Conservation (phyloP, 371 early-diverging fungal species). For the Apophysomyces sp. region DNA sequence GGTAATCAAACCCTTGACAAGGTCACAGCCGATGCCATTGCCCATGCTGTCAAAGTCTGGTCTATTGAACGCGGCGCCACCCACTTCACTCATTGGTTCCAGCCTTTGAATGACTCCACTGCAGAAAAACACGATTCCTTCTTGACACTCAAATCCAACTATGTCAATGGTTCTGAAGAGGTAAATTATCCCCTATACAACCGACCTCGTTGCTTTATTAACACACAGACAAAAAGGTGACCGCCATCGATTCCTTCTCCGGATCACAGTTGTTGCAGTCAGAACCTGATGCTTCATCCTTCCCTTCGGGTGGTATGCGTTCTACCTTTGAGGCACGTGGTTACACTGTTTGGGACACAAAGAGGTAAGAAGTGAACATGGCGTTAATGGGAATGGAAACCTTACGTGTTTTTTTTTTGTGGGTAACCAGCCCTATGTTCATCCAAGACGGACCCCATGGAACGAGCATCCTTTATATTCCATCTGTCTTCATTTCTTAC, state of each 20-base stretch:
- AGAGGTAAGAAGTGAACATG: slow-evolving; percentile 40
- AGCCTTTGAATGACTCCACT: slow-evolving; percentile 97
- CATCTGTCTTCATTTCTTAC: slow-evolving; percentile 97
- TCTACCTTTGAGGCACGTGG: slow-evolving; percentile 98
- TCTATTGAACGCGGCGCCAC: slow-evolving; percentile 93
- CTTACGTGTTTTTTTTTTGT: background rate
- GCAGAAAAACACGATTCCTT: slow-evolving; percentile 99
- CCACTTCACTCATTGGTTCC: slow-evolving; percentile 99
- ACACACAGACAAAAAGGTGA: no score
- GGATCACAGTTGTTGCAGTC: slow-evolving; percentile 96
- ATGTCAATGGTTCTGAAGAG: slow-evolving; percentile 79
- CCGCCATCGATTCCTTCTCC: slow-evolving; percentile 92
- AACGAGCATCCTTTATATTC: slow-evolving; percentile 91
- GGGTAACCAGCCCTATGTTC: slow-evolving; percentile 85
- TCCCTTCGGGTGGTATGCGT: slow-evolving; percentile 98
- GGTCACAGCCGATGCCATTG: slow-evolving; percentile 95
- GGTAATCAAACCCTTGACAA: slow-evolving; percentile 89
- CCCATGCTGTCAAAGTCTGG: slow-evolving; percentile 97
- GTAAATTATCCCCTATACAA: slow-evolving; percentile 24
- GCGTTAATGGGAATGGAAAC: background rate
- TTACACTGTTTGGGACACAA: slow-evolving; percentile 98
- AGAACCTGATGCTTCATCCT: slow-evolving; percentile 99
- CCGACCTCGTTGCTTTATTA: no score
- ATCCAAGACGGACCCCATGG: slow-evolving; percentile 91
- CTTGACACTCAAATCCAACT: slow-evolving; percentile 78